Evolutionary conservation across 2,329 filamentous ascomycete genomes (phyloP), one percentile per base, ranked within the genome.

Genomic region (Nemania sp.): DNA sequence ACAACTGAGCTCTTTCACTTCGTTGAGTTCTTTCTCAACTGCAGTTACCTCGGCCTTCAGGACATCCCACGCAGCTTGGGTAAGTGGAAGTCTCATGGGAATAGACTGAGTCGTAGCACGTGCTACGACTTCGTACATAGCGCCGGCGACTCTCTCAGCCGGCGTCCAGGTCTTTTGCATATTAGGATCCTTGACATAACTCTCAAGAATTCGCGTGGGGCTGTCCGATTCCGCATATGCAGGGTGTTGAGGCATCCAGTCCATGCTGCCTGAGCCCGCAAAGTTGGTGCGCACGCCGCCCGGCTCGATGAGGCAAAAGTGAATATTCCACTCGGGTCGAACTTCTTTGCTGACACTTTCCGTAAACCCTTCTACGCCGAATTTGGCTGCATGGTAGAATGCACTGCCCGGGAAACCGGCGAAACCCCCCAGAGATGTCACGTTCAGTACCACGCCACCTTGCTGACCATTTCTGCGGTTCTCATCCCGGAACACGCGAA

Each of bases 391-490:
- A 37, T 75, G 72, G 44, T 77, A 77, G 43, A 71, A 72, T 0
- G 71, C 65, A 26, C 64, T 59, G 1, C 69, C 68, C 0, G 73
- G 69, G 24, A 66, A 71, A 1, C 66, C 72, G 7, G 66, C 53
- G 48, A 66, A 71, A 0, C 75, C 75, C 3, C 78, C 80, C 62
- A 85, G 76, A 3, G 78, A 81, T 5, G 77, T 80, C 33, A 84
- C 66, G 54, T 84, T 79, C 31, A 82, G 68, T 11, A 85, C 77
- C 5, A 80, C 67, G 6, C 81, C 81, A 3, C 81, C 80, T 40
- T 63, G 61, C 26, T 57, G 59, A 36, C 45, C 54, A 15, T 19
- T 59, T 52, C 64, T 66, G 30, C 45, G 49, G 20, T 70, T 73
- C 39, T 61, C 58, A 33, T 72, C 68, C 5, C 75, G 68, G 65